Evolutionary conservation across 805 yeast genomes (phyloP).

Genomic region (Saturnispora dispora): DNA sequence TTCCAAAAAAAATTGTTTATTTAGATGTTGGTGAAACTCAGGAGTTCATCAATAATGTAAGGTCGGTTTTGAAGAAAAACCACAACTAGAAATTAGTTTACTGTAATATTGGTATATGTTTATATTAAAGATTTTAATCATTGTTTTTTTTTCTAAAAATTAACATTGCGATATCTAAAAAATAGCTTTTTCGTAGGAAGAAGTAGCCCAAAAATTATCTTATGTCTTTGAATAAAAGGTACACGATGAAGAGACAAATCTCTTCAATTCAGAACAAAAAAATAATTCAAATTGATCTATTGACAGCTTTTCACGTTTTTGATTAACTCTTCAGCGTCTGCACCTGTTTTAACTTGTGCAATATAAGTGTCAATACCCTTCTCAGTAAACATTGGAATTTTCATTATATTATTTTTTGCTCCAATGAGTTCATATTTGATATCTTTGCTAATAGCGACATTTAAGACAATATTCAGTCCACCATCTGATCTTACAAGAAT

Average conservation of each 20-base stretch:
- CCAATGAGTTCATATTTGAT: slow-evolving; percentile 55
- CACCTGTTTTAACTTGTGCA: slow-evolving; percentile 67
- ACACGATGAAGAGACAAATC: neutral
- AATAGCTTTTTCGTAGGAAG: neutral
- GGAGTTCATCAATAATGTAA: slow-evolving; percentile 37
- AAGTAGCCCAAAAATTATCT: neutral
- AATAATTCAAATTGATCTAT: neutral
- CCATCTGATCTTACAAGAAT: slow-evolving; percentile 84
- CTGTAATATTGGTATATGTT: neutral
- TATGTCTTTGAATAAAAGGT: neutral
- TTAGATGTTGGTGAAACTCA: slow-evolving; percentile 42
- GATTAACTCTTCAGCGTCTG: slow-evolving; percentile 50
- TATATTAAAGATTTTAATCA: neutral
- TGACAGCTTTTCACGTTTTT: slow-evolving; percentile 22
- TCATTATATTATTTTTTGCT: slow-evolving; percentile 49
- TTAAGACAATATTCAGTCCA: slow-evolving; percentile 67
- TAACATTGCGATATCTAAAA: neutral
- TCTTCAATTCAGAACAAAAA: neutral
- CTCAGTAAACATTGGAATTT: slow-evolving; percentile 53
- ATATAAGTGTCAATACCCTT: slow-evolving; percentile 61
- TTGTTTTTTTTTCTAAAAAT: neutral
- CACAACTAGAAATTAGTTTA: neutral
- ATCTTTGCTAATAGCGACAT: slow-evolving; percentile 49
- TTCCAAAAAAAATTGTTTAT: slow-evolving; percentile 23
- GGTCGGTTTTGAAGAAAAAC: slow-evolving; percentile 29